Evolutionary conservation across 2,329 filamentous ascomycete species (phyloP).

Genomic region (Hortaea werneckii): DNA sequence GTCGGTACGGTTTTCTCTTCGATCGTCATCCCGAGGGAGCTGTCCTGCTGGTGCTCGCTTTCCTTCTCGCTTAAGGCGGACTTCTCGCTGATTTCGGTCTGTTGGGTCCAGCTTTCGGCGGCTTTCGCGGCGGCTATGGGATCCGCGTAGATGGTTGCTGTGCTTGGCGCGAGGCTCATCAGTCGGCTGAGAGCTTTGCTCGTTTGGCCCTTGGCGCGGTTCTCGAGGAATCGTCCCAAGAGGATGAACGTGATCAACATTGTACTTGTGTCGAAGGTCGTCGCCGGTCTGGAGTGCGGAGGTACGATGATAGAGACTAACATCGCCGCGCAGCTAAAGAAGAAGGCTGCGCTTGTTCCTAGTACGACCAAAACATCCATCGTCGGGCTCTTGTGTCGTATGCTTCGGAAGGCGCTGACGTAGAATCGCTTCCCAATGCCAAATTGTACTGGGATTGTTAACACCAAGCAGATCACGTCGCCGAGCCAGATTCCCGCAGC

Average conservation of each 20-base stretch:
- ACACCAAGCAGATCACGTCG: conserved; percentile 68
- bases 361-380: conserved; percentile 96
- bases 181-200: conserved; percentile 85
- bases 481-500: conserved; percentile 74
- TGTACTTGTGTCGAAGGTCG: conserved; percentile 93
- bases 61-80: conserved; percentile 23
- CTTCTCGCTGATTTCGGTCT: conserved; percentile 35
- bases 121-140: conserved; percentile 88
- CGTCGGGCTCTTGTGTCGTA: conserved; percentile 83
- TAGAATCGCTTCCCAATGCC: conserved; percentile 95
- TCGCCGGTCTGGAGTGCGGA: conserved; percentile 71
- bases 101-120: conserved; percentile 63
- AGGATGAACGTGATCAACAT: conserved; percentile 97
- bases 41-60: conserved; percentile 5
- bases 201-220: conserved; percentile 89
- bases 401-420: conserved; percentile 79
- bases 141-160: conserved; percentile 93
- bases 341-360: conserved; percentile 90
- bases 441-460: conserved; percentile 92
- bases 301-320: conserved; percentile 63
- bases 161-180: conserved; percentile 92
- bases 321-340: conserved; percentile 88
- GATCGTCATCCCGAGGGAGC: conserved; percentile 44
- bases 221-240: conserved; percentile 83
- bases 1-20: conserved; percentile 84